Evolutionary conservation across 306 rosid species (phyloP), one percentile per base, ranked within the genome.

Genomic region (Trifolium subterraneum): DNA sequence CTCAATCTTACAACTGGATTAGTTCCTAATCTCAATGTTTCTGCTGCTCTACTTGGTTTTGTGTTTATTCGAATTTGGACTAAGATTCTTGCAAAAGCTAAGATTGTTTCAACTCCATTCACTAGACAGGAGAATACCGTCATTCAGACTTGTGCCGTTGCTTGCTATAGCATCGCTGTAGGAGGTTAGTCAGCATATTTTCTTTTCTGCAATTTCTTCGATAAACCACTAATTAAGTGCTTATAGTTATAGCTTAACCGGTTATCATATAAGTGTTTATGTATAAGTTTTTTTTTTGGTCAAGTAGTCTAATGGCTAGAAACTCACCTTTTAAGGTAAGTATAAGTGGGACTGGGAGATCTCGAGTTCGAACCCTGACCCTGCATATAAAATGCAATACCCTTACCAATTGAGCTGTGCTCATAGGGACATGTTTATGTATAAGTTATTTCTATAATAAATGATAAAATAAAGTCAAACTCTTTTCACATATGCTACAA

Each of bases 71-170:
- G 86, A 71, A 48, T 90, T 70, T 95, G 99, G 99, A 92, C 97
- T 60, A 83, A 72, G 84, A 54, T 92, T 38, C 97, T 95, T 14
- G 78, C 81, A 14, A 90, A 86, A 64, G 99, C 98, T 64, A 96
- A 93, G 25, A 78, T 90, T 80, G 87, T 86, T 59, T 83, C 99
- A 2, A 72, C 70, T 27, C 98, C 99, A 19, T 95, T 95, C 78
- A 92, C 99, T 10, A 81, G 91, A 67, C 99, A 95, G 77, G 99
- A 95, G 83, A 95, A 95, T 54, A 95, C 97, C 16, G 55, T 95
- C 42, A 95, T 92, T 75, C 99, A 95, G 78, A 95, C 99, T 20
- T 95, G 98, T 79, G 99, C 99, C 0, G 98, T 92, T 15, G 99
- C 99, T 35, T 95, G 99, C 80, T 95, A 95, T 65, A 95, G 98